Evolutionary conservation across 2,329 filamentous ascomycete species (phyloP), one percentile per base, ranked within the genome.

Genomic region (Cladosporium austrohemisphaericum): DNA sequence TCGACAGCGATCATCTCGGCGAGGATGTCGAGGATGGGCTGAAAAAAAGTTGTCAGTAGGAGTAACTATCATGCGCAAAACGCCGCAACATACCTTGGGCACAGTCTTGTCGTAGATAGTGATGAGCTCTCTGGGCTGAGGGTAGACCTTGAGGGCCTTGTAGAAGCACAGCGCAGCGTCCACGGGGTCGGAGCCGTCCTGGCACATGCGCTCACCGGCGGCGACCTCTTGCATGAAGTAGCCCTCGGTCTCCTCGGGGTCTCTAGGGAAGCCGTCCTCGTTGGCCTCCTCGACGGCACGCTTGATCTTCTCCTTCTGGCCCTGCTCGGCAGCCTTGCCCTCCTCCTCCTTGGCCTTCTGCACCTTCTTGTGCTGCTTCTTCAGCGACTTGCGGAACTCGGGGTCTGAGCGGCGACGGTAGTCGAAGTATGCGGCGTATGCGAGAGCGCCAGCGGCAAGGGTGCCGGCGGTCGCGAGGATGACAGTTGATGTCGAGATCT

Each of bases 31-130:
- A 98, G 84, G 62, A 97, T 88, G 55, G 91, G 84, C 86, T 93
- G 57, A 28, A 14, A 49, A 49, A 14, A 32, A 41, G 43, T 59
- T 31, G 46, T 60, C 46, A 61, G 57, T 18, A n/a, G 8, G 28
- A 25, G 14, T 18, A 10, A 29, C 14, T 23, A 10, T 20, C 14
- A 3, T 29, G 20, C 10, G 7, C 13, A 18, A 22, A 14, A 18
- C 10, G 26, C 20, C 37, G 18, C n/a, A 18, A 50, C 68, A 52
- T 71, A 89, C 91, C 86, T 96, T 96, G 61, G 92, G 86, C 37
- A 97, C 91, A 25, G 93, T 97, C 81, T 95, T 95, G 72, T 98
- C 93, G 73, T 98, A 98, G 71, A 98, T 95, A 64, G 81, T 81
- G 69, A 98, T 96, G 62, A 98, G 77, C 66, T 97, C 93, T 62